phyloP scores from a whole-genome alignment of 1,284 basidiomycete genomes.

The Leccinum pachyderme region DNA sequence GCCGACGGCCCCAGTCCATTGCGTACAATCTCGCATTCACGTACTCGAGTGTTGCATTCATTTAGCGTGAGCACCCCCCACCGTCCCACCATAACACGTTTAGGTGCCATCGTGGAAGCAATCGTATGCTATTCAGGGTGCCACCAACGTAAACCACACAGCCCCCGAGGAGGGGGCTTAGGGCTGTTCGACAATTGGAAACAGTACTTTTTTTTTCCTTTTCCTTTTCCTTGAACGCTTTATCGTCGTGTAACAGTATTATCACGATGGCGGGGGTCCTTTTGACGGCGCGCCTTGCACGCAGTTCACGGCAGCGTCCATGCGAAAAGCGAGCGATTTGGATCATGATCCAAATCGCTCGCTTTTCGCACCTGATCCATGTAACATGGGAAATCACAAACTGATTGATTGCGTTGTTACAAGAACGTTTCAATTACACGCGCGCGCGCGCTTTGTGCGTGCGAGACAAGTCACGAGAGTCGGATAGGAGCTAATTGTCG shows the following conservation, averaged over 20 bases:
- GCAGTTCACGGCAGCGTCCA: conserved; percentile 24
- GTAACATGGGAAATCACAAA: conserved; percentile 23
- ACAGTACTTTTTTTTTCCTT: conserved; percentile 3
- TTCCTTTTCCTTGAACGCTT: conserved; percentile 3
- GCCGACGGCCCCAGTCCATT: conserved; percentile 23
- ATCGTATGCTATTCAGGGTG: conserved; percentile 27
- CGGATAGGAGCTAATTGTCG: conserved; percentile 25
- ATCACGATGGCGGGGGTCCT: conserved; percentile 7
- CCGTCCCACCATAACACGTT: conserved; percentile 23
- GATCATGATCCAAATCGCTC: conserved; percentile 1
- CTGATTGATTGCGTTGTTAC: conserved; percentile 17
- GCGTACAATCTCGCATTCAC: conserved; percentile 27
- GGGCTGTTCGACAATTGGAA: conserved; percentile 26
- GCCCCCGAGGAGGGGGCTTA: conserved; percentile 21
- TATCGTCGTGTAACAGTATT: conserved; percentile 15
- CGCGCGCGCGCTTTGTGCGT: conserved; percentile 1
- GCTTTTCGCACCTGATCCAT: conserved; percentile 17
- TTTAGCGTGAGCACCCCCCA: conserved; percentile 22
- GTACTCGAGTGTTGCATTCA: conserved; percentile 24
- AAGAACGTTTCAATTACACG: conserved; percentile 23
- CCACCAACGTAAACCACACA: conserved; percentile 29
- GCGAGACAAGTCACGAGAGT: conserved; percentile 1
- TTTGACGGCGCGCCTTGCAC: conserved; percentile 9
- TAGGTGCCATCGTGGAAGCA: conserved; percentile 19
- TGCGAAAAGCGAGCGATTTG: too few relatives aligned